phyloP scores from a whole-genome alignment of 1,284 basidiomycete genomes.

The Apiotrichum veenhuisii region DNA sequence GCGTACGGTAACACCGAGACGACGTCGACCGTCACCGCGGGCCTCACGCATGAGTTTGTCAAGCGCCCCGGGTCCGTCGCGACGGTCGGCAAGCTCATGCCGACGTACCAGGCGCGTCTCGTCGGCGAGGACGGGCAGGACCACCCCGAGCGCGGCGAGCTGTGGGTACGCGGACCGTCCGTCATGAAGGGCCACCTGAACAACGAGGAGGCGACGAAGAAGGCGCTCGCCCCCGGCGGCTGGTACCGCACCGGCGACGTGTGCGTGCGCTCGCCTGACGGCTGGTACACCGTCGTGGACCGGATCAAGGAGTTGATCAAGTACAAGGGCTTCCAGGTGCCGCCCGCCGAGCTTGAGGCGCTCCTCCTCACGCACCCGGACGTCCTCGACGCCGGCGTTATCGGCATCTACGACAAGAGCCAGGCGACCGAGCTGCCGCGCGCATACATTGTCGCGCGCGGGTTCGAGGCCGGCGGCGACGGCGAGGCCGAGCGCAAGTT shows the following conservation, averaged over 20 bases:
- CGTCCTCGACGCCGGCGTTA: conserved; percentile 66
- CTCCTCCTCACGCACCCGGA: conserved; percentile 67
- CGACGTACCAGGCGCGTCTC: conserved; percentile 72
- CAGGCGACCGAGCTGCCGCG: conserved; percentile 74
- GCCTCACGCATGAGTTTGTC: conserved; percentile 31
- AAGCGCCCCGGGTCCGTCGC: conserved; percentile 57
- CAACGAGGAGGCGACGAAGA: conserved; percentile 62
- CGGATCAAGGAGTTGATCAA: conserved; percentile 75
- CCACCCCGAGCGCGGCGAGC: conserved; percentile 63
- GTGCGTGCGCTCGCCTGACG: conserved; percentile 60
- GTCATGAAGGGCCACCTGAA: conserved; percentile 72
- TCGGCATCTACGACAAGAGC: conserved; percentile 60
- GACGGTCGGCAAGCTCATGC: conserved; percentile 66
- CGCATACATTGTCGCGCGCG: conserved; percentile 11
- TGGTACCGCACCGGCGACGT: conserved; percentile 87
- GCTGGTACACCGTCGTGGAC: conserved; percentile 52
- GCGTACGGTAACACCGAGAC: conserved; percentile 53
- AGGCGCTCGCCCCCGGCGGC: conserved; percentile 55
- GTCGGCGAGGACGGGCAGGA: conserved; percentile 52
- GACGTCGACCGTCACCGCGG: conserved; percentile 38
- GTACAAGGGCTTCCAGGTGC: conserved; percentile 63
- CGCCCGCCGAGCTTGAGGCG: conserved; percentile 76
- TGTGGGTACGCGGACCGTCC: conserved; percentile 72
- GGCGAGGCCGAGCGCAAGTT: conserved; percentile 43
- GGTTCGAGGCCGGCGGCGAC: neutral